A percentile compares a stretch with the other conserved stretches of the same genome.
These are phyloP conservation scores for Podospora sp. DNA, from an alignment of 495 filamentous ascomycete species.

Conservation along the genomic window DNA sequence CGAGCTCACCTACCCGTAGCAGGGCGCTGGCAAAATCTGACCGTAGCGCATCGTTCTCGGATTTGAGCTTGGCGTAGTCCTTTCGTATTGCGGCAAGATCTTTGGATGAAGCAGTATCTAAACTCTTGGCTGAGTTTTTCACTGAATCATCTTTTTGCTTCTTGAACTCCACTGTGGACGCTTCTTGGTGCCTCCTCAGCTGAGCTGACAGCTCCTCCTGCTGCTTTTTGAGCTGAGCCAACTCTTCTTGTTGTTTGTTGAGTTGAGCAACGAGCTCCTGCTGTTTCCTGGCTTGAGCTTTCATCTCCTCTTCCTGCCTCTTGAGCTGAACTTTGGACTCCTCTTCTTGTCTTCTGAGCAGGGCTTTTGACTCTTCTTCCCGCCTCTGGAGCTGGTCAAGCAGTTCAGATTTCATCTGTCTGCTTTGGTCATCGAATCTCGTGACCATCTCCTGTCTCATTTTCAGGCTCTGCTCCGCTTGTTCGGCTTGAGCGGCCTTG, in stretches of 20 bases:
- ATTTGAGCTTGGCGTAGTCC: neutral
- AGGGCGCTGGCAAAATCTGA: neutral
- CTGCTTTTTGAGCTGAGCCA: conserved; percentile 4
- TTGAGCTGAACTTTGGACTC: conserved; percentile 16
- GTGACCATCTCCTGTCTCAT: conserved; percentile 8
- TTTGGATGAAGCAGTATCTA: neutral
- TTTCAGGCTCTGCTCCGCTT: neutral
- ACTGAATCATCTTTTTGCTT: neutral
- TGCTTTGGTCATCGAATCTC: conserved; percentile 4
- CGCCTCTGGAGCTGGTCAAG: no score
- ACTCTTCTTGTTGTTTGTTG: conserved; percentile 14
- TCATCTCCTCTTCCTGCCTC: conserved; percentile 7
- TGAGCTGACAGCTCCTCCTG: neutral
- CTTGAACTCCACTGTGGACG: neutral
- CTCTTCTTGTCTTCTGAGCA: neutral
- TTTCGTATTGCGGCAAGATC: neutral
- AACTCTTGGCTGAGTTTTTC: neutral
- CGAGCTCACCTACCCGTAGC: neutral
- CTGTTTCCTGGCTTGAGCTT: neutral
- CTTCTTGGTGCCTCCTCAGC: neutral
- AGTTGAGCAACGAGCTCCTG: conserved; percentile 5
- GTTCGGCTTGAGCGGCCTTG: neutral
- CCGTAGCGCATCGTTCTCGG: neutral
- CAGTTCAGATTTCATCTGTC: neutral
- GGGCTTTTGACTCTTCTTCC: neutral